Evolutionary conservation across 1,284 basidiomycete species (phyloP), one percentile per base, ranked within the genome.

Genomic region (Ustilago vetiveriae): DNA sequence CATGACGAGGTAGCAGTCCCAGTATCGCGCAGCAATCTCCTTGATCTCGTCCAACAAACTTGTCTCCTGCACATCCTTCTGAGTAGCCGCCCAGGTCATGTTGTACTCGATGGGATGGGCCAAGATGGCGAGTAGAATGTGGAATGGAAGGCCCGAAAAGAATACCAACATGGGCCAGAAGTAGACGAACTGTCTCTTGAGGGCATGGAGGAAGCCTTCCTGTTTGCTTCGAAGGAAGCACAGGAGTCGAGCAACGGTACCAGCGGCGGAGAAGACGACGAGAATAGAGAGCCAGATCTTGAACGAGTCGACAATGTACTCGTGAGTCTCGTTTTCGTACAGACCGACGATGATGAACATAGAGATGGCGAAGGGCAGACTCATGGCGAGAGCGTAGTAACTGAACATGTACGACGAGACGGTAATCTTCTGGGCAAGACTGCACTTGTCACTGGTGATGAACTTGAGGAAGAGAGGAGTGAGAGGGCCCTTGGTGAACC

Each of bases 31-130:
- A 33, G 67, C 83, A 79, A 92, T 92, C 59, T 86, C 88, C 0
- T 92, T 92, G 13, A 92, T 88, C 80, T 93, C 92, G 50, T 89
- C 87, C 87, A 91, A 92, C 84, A 92, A 92, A 82, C 92, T 92
- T 22, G 50, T 47, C 26, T 71, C 53, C 36, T 71, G 58, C 4
- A 74, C 54, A 29, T 68, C 65, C 56, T 74, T 73, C 39, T 58
- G 39, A 33, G 72, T 74, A 3, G 72, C 53, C 2, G 65, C 87
- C 90, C 90, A 92, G 8, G 86, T 87, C 84, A 93, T 93, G 82
- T 92, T 88, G 83, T 90, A 91, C 5, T 90, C 90, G 82, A 92
- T 89, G 53, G 92, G 64, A 80, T 94, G 91, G 0, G 90, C 88
- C n/a, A 92, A 85, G 27, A 92, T 84, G 0, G 91, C 90, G 33